Conservation (phyloP, 2,329 filamentous ascomycete species). For the Pseudocercospora pini-densiflorae region DNA sequence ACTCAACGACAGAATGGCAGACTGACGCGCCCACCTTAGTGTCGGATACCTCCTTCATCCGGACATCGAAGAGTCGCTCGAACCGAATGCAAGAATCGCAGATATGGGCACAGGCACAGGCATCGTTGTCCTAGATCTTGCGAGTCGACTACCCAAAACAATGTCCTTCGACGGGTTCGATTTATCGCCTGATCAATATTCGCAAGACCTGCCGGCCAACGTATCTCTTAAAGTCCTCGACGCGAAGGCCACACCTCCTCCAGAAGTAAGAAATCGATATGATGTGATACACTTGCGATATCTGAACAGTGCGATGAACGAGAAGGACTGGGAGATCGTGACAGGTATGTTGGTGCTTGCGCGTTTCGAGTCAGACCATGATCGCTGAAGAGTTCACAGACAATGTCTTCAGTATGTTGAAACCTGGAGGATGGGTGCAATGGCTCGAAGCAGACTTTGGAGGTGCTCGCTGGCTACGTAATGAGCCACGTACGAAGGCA, state of each 20-base stretch:
- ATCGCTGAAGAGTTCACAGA: background rate
- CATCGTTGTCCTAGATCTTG: conserved; percentile 10
- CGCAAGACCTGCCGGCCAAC: background rate
- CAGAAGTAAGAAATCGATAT: conserved; percentile 3
- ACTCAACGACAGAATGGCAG: background rate
- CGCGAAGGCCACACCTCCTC: conserved; percentile 4
- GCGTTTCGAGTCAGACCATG: background rate
- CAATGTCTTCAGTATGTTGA: conserved; percentile 4
- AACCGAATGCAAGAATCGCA: background rate
- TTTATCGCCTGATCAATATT: background rate
- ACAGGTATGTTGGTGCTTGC: background rate
- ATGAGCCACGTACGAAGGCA: background rate
- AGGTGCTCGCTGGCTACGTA: conserved; percentile 6
- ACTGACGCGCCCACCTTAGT: background rate
- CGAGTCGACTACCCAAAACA: background rate
- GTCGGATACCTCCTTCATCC: conserved; percentile 10
- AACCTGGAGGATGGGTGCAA: conserved; percentile 4
- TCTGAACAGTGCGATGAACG: conserved; percentile 3
- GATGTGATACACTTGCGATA: conserved; percentile 13
- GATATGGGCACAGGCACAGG: conserved; percentile 12
- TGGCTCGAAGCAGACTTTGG: conserved; percentile 10
- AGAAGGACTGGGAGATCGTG: conserved; percentile 8
- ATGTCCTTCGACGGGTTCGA: conserved; percentile 5
- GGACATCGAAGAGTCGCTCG: background rate
- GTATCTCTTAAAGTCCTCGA: conserved; percentile 7